phyloP scores from a whole-genome alignment of 2,329 filamentous ascomycete genomes.

The Calonectria hongkongensis region DNA sequence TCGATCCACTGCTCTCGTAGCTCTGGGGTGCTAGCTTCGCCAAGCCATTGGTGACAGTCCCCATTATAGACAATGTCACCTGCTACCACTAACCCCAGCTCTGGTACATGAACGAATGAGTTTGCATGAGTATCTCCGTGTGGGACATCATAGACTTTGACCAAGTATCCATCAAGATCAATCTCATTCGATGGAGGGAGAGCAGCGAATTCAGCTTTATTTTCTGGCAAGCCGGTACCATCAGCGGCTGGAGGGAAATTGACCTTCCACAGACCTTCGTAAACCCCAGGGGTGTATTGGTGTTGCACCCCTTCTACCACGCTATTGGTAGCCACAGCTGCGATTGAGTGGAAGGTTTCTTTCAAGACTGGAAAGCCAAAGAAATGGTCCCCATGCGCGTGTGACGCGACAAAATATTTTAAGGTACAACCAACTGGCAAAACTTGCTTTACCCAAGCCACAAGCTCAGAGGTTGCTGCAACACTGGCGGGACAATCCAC shows the following conservation, averaged over 20 bases:
- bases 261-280: constrained; percentile 18
- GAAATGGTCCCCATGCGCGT: constrained; percentile 29
- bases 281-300: background rate
- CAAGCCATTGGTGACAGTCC: constrained; percentile 27
- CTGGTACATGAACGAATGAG: constrained; percentile 19
- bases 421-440: constrained; percentile 2
- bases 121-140: constrained; percentile 30
- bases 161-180: constrained; percentile 2
- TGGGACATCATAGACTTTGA: constrained; percentile 13
- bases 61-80: constrained; percentile 34
- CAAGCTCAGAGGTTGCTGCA: constrained; percentile 14
- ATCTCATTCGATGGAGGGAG: constrained; percentile 15
- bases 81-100: constrained; percentile 3
- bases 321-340: background rate
- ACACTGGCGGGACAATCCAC: constrained; percentile 26
- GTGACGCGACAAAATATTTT: constrained; percentile 8
- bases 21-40: background rate
- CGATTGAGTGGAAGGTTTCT: background rate
- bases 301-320: constrained; percentile 7
- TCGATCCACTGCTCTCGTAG: background rate
- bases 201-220: background rate
- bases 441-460: background rate
- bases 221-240: constrained; percentile 4
- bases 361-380: constrained; percentile 26
- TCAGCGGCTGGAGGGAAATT: background rate